Conservation (phyloP, 306 rosid genomes). For the Lathyrus sativus region DNA sequence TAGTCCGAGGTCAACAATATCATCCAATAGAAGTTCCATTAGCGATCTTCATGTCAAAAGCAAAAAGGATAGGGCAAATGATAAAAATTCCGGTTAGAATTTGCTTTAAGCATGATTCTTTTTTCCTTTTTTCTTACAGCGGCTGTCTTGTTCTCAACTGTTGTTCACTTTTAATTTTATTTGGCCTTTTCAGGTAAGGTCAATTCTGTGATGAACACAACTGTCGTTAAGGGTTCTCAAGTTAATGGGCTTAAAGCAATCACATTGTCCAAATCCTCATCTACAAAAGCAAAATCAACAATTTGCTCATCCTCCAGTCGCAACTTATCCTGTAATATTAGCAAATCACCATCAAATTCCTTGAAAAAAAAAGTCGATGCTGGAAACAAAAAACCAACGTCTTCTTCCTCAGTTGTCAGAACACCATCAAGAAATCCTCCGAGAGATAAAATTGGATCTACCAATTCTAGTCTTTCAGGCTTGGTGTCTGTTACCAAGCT, state of each 20-base stretch:
- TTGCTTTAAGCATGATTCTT: conserved; percentile 24
- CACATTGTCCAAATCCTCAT: conserved; percentile 43
- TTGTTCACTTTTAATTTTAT: conserved; percentile 16
- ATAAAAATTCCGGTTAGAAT: conserved; percentile 54
- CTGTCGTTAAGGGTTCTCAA: conserved; percentile 47
- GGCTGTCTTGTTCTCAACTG: conserved; percentile 24
- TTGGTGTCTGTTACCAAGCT: conserved; percentile 48
- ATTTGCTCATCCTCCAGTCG: conserved; percentile 49
- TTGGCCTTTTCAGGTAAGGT: conserved; percentile 56
- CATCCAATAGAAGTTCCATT: conserved; percentile 68
- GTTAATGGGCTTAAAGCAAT: conserved; percentile 44
- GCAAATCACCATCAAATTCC: conserved; percentile 53
- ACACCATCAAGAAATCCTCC: conserved; percentile 55
- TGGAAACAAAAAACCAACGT: conserved; percentile 44
- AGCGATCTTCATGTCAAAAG: conserved; percentile 48
- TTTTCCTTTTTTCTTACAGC: conserved; percentile 14
- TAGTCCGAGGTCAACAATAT: conserved; percentile 50
- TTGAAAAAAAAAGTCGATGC: conserved; percentile 48
- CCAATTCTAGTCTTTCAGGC: conserved; percentile 47
- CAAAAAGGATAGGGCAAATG: conserved; percentile 53
- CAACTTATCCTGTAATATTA: conserved; percentile 45
- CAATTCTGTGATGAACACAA: conserved; percentile 49
- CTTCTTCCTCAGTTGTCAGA: conserved; percentile 50
- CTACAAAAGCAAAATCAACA: conserved; percentile 49
- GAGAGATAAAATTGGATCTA: conserved; percentile 46